Evolutionary conservation across 2,329 filamentous ascomycete genomes (phyloP).

Genomic region (Berkeleyomyces rouxiae): DNA sequence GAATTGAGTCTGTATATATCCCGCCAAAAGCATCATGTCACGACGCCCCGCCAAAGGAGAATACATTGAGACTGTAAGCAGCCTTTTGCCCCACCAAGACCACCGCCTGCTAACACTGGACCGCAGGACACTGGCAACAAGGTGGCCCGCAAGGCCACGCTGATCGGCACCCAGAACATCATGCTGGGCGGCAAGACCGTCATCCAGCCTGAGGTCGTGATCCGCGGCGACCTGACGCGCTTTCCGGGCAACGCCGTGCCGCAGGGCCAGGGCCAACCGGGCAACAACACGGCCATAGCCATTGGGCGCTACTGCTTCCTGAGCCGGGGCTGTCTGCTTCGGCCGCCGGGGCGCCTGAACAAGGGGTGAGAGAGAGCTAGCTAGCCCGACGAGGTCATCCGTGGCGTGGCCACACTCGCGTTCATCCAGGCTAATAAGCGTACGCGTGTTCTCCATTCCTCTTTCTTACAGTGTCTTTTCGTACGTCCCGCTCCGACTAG

Average conservation of each 20-base stretch:
- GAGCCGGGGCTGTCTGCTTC: slow-evolving; percentile 57
- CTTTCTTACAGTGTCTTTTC: slow-evolving; percentile 37
- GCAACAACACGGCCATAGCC: slow-evolving; percentile 52
- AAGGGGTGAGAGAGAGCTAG: slow-evolving; percentile 36
- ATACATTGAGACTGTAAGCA: slow-evolving; percentile 82
- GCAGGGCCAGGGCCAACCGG: slow-evolving; percentile 21
- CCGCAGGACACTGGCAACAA: slow-evolving; percentile 90
- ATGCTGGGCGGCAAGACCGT: slow-evolving; percentile 93
- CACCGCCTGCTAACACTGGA: slow-evolving; percentile 6
- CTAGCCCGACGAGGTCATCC: too few species aligned
- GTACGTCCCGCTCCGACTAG: slow-evolving; percentile 80
- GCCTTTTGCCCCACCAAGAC: background rate
- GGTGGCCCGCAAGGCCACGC: slow-evolving; percentile 77
- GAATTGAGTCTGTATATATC: background rate
- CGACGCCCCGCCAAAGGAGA: slow-evolving; percentile 69
- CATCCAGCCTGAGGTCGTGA: slow-evolving; percentile 86
- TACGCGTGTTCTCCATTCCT: background rate
- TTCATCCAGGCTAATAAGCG: too few species aligned
- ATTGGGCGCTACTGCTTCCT: slow-evolving; percentile 89
- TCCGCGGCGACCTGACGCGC: slow-evolving; percentile 71
- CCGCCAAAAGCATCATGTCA: slow-evolving; percentile 39
- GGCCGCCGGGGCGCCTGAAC: slow-evolving; percentile 68
- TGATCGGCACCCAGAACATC: slow-evolving; percentile 94
- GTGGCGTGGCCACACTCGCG: too few species aligned
- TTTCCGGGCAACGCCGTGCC: slow-evolving; percentile 31